Evolutionary conservation across 2,329 filamentous ascomycete species (phyloP).

Genomic region (Aureobasidium subglaciale): DNA sequence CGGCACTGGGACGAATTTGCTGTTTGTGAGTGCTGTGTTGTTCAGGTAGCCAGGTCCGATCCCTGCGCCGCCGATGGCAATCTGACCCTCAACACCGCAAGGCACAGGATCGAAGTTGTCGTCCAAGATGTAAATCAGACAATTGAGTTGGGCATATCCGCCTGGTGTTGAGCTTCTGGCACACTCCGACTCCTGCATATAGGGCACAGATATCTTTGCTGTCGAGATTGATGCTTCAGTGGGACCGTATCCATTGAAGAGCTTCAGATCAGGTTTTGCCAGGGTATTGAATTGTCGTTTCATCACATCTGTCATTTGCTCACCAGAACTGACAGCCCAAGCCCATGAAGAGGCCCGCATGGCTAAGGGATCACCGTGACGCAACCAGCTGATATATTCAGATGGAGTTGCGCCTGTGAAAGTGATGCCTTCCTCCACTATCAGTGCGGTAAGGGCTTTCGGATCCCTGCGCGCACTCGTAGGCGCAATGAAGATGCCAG

Average conservation of each 20-base stretch:
- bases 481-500: conserved; percentile 31
- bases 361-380: not conserved
- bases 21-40: not conserved
- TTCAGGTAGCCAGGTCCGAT: conserved; percentile 33
- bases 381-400: conserved; percentile 30
- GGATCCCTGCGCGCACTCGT: conserved; percentile 29
- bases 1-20: conserved; percentile 28
- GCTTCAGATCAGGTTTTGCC: not conserved
- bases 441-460: conserved; percentile 29
- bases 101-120: conserved; percentile 32
- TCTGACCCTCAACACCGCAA: conserved; percentile 37
- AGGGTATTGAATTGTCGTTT: not conserved
- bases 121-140: conserved; percentile 36
- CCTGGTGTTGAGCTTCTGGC: not conserved
- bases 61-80: conserved; percentile 35
- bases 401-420: conserved; percentile 37
- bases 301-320: not conserved
- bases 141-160: conserved; percentile 31
- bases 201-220: not conserved
- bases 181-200: not conserved
- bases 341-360: no score
- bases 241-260: not conserved
- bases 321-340: not conserved
- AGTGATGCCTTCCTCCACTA: conserved; percentile 32
- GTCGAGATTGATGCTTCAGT: not conserved